A percentile compares a stretch with the other conserved stretches of the same genome.
Conservation (phyloP, 371 early-diverging fungal species). For the Saksenaea oblongispora region DNA sequence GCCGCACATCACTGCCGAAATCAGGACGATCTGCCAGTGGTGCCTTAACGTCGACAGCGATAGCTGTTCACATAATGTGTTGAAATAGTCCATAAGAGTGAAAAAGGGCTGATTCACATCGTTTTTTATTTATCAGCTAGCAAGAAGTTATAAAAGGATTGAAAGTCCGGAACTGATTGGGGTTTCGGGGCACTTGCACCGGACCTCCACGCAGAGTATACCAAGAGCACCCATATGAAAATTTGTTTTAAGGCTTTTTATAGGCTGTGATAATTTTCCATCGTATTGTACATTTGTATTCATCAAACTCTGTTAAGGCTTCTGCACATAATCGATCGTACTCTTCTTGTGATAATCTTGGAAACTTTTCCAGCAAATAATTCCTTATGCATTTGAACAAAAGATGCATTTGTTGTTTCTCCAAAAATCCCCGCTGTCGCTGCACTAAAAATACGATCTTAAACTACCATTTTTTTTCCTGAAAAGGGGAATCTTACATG, state of each 20-base stretch:
- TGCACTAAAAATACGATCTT: slow-evolving; percentile 19
- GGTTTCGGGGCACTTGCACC: neutral
- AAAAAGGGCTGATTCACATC: neutral
- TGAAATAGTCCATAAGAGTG: slow-evolving; percentile 24
- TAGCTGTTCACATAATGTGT: slow-evolving; percentile 28
- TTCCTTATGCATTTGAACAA: slow-evolving; percentile 44
- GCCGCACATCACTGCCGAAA: slow-evolving; percentile 50
- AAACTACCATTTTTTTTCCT: too few relatives aligned
- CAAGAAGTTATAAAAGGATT: slow-evolving; percentile 1
- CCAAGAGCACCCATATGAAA: neutral
- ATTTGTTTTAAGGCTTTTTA: slow-evolving; percentile 13
- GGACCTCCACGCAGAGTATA: neutral
- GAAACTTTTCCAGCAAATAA: slow-evolving; percentile 39
- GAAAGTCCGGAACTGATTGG: neutral
- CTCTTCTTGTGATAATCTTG: slow-evolving; percentile 19
- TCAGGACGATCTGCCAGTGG: slow-evolving; percentile 43
- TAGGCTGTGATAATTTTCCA: slow-evolving; percentile 33
- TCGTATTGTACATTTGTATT: slow-evolving; percentile 20
- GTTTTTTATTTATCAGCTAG: neutral
- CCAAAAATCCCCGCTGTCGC: slow-evolving; percentile 41
- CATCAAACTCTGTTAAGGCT: slow-evolving; percentile 33
- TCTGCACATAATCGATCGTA: slow-evolving; percentile 26
- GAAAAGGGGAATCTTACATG: slow-evolving; percentile 25
- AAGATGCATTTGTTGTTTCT: slow-evolving; percentile 45
- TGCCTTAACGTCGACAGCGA: slow-evolving; percentile 36